Conservation (phyloP, 371 early-diverging fungal genomes). For the Blakeslea trispora region DNA sequence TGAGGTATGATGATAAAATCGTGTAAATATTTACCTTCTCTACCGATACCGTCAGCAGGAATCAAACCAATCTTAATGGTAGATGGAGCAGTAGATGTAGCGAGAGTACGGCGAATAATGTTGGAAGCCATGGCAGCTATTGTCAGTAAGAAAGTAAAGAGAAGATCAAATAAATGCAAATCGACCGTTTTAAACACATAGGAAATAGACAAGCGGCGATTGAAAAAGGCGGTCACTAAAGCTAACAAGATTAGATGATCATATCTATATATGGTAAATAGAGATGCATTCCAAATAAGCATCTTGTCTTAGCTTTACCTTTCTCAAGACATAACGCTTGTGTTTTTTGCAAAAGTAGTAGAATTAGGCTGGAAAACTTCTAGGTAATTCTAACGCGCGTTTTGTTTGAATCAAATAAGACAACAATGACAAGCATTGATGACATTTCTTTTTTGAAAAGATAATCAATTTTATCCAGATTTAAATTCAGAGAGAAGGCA, state of each 20-base stretch:
- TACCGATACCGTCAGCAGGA: conserved; percentile 95
- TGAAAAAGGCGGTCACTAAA: conserved; percentile 18
- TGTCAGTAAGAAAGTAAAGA: neutral
- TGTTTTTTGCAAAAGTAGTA: too few species aligned
- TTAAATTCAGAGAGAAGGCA: too few species aligned
- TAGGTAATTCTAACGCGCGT: too few species aligned
- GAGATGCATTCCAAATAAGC: too few species aligned
- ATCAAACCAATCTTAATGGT: conserved; percentile 86
- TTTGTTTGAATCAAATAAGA: too few species aligned
- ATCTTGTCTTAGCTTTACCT: too few species aligned
- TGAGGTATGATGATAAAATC: neutral
- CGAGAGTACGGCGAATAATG: conserved; percentile 55
- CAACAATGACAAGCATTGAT: too few species aligned
- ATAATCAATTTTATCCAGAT: too few species aligned
- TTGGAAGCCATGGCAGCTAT: conserved; percentile 36
- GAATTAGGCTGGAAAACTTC: too few species aligned
- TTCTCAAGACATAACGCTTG: too few species aligned
- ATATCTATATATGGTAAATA: conserved; percentile 24
- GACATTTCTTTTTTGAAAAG: too few species aligned
- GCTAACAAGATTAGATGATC: conserved; percentile 30
- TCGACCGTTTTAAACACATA: conserved; percentile 13
- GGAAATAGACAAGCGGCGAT: conserved; percentile 7
- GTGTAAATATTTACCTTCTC: conserved; percentile 63
- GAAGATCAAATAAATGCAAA: neutral
- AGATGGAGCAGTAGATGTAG: conserved; percentile 50